These are phyloP conservation scores for Chrysophaeum taylorii DNA, from an alignment of 352 stramenopile genomes.

Conservation along the genomic window DNA sequence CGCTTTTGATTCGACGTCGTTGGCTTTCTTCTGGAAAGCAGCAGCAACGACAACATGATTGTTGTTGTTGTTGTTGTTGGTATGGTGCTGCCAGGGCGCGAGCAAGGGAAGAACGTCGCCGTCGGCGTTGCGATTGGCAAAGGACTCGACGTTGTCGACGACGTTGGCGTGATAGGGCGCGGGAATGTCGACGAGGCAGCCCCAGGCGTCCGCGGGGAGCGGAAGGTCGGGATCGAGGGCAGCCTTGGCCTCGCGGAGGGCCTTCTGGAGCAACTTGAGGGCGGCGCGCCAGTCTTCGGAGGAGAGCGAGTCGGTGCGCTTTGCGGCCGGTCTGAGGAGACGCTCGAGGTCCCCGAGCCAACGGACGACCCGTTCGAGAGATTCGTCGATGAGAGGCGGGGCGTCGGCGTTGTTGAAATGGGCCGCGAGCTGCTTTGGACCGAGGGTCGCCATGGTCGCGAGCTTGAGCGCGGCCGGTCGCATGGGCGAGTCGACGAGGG, in stretches of 20 bases:
- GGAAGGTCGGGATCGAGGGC: neutral
- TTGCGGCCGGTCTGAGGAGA: neutral
- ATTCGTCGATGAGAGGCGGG: neutral
- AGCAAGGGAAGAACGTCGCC: too few relatives aligned
- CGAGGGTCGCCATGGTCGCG: neutral
- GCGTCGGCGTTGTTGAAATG: neutral
- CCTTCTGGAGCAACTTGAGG: neutral
- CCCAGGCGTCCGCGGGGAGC: neutral
- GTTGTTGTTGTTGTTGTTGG: too few relatives aligned
- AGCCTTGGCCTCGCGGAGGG: neutral
- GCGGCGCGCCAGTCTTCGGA: neutral
- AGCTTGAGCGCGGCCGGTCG: neutral
- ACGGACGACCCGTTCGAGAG: neutral
- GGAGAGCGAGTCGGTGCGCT: neutral
- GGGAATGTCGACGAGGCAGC: constrained; percentile 1
- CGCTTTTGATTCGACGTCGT: too few relatives aligned
- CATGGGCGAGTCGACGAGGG: constrained; percentile 2
- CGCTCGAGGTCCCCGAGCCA: neutral
- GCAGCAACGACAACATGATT: too few relatives aligned
- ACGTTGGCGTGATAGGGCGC: too few relatives aligned
- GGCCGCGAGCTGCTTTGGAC: neutral
- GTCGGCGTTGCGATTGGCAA: too few relatives aligned
- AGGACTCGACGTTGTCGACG: too few relatives aligned
- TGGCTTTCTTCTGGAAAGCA: too few relatives aligned
- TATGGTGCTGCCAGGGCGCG: too few relatives aligned